A percentile compares a stretch with the other conserved stretches of the same genome.
Evolutionary conservation across 192 early-diverging fungal species (phyloP).

Genomic region (Piromyces sp.): DNA sequence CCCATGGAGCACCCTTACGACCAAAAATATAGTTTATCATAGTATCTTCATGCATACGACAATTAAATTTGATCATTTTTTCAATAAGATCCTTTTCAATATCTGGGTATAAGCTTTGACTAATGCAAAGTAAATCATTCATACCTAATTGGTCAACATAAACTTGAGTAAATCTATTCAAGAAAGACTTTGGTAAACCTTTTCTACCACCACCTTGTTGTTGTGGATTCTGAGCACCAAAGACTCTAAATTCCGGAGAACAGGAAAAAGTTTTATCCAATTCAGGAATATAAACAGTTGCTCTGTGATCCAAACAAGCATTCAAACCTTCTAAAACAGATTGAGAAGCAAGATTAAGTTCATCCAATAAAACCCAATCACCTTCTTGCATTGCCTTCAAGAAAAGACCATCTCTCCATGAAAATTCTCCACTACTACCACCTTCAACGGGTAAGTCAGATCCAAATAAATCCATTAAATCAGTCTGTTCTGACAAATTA

Average conservation of each 20-base stretch:
- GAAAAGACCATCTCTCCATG: slow-evolving; percentile 96
- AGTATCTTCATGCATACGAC: slow-evolving; percentile 64
- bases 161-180: slow-evolving; percentile 92
- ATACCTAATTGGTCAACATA: slow-evolving; percentile 67
- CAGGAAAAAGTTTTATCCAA: slow-evolving; percentile 73
- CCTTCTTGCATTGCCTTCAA: slow-evolving; percentile 86
- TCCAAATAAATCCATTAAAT: slow-evolving; percentile 95
- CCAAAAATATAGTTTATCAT: slow-evolving; percentile 62
- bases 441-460: slow-evolving; percentile 91
- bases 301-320: slow-evolving; percentile 94
- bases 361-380: slow-evolving; percentile 93
- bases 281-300: slow-evolving; percentile 87
- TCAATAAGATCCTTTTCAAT: slow-evolving; percentile 9
- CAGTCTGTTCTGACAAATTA: slow-evolving; percentile 96
- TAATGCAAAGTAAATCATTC: slow-evolving; percentile 67
- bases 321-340: slow-evolving; percentile 97
- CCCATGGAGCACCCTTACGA: slow-evolving; percentile 76
- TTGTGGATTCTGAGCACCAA: slow-evolving; percentile 94
- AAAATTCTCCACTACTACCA: slow-evolving; percentile 68
- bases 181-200: slow-evolving; percentile 91
- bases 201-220: slow-evolving; percentile 94
- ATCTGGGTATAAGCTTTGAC: slow-evolving; percentile 28
- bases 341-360: slow-evolving; percentile 95
- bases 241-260: slow-evolving; percentile 67
- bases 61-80: slow-evolving; percentile 68